Conservation (phyloP, 2,329 filamentous ascomycete species). For the Pyrenophora teres region DNA sequence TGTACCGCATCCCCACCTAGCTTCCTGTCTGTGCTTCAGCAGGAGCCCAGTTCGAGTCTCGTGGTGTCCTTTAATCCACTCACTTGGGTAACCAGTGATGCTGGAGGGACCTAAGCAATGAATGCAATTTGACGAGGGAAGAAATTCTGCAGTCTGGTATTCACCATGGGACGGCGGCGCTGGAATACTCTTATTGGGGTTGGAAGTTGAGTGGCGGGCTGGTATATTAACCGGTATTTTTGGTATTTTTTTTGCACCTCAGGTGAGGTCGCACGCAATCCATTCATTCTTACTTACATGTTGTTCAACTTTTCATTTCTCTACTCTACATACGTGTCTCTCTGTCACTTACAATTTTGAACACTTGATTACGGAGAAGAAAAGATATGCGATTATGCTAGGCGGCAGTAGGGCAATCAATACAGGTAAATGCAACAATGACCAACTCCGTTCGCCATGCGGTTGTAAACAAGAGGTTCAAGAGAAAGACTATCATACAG, state of each 20-base stretch:
- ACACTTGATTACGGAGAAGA: too few species aligned
- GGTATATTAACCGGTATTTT: conserved; percentile 46
- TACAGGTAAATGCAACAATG: too few species aligned
- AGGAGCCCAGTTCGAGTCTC: conserved; percentile 51
- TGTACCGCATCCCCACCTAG: conserved; percentile 39
- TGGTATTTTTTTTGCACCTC: conserved; percentile 15
- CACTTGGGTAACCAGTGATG: conserved; percentile 49
- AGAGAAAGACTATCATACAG: conserved; percentile 53
- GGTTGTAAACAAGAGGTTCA: background rate
- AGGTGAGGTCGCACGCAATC: too few species aligned
- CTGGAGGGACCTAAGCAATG: conserved; percentile 51
- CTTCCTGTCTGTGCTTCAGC: conserved; percentile 38
- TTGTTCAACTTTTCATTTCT: too few species aligned
- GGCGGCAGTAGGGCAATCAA: too few species aligned
- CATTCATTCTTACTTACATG: too few species aligned
- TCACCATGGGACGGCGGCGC: conserved; percentile 50
- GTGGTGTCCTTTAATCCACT: conserved; percentile 47
- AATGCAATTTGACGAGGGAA: conserved; percentile 49
- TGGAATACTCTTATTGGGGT: conserved; percentile 48
- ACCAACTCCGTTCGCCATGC: conserved; percentile 12
- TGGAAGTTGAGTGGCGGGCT: conserved; percentile 43
- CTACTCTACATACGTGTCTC: too few species aligned
- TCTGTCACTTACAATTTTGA: background rate
- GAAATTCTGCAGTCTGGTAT: conserved; percentile 50
- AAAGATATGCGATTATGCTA: too few species aligned